These are phyloP conservation scores for Aspergillus kassunensis DNA, from an alignment of 495 filamentous ascomycete species.

Conservation along the genomic window DNA sequence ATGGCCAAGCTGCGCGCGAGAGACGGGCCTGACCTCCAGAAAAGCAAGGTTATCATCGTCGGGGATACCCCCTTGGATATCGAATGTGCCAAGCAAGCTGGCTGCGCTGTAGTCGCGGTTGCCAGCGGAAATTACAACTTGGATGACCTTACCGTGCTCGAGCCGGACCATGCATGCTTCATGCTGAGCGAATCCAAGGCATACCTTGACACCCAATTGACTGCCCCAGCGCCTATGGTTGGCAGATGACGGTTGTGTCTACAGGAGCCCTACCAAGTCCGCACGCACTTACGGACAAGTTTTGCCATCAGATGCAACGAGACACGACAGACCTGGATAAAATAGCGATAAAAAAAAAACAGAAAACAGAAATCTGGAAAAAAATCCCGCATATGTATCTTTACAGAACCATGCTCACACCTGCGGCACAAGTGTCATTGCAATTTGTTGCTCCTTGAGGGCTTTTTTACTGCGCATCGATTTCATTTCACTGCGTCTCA, in stretches of 20 bases:
- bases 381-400: no score
- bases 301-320: not conserved
- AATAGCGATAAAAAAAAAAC: no score
- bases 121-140: constrained; percentile 15
- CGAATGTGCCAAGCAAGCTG: constrained; percentile 14
- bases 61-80: constrained; percentile 16
- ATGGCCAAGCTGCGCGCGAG: constrained; percentile 1
- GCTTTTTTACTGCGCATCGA: no score
- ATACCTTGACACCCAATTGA: constrained; percentile 5
- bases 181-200: constrained; percentile 8
- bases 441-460: no score
- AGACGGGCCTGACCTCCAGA: not conserved
- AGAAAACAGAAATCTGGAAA: no score
- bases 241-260: not conserved
- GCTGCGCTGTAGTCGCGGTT: constrained; percentile 15
- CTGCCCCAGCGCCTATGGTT: not conserved
- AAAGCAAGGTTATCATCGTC: constrained; percentile 10
- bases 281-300: not conserved
- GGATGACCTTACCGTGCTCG: constrained; percentile 11
- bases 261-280: not conserved
- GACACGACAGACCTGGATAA: no score
- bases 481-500: no score
- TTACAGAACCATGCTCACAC: no score
- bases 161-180: constrained; percentile 13
- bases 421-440: no score